Percentiles rank a stretch among this genome's conserved stretches.
Conservation (phyloP, 2,329 filamentous ascomycete species). For the Laburnicola sp. region DNA sequence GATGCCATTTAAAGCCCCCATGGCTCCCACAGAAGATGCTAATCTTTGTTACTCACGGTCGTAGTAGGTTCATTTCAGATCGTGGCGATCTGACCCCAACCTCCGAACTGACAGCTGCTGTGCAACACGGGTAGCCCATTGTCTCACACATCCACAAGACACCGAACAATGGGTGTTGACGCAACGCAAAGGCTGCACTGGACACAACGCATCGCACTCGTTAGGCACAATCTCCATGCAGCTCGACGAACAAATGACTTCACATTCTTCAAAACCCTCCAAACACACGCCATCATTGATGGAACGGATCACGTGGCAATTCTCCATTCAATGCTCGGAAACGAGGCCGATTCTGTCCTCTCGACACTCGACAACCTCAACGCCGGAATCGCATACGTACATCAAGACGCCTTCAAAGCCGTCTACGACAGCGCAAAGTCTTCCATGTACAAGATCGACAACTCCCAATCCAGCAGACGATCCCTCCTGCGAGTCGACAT, state of each 20-base stretch:
- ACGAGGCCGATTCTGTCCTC: constrained; percentile 49
- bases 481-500: constrained; percentile 50
- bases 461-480: constrained; percentile 29
- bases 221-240: constrained; percentile 51
- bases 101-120: background rate
- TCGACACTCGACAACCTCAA: constrained; percentile 53
- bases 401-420: constrained; percentile 53
- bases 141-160: constrained; percentile 1
- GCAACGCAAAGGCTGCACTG: constrained; percentile 47
- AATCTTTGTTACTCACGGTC: background rate
- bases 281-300: constrained; percentile 49
- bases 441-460: constrained; percentile 37
- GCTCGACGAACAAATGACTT: constrained; percentile 51
- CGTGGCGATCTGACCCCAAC: background rate
- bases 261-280: constrained; percentile 53
- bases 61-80: background rate
- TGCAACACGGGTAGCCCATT: constrained; percentile 1
- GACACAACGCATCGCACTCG: constrained; percentile 51
- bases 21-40: background rate
- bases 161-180: constrained; percentile 24
- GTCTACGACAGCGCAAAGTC: constrained; percentile 50
- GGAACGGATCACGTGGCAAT: constrained; percentile 52
- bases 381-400: constrained; percentile 50
- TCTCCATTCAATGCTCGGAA: constrained; percentile 45
- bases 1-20: background rate